Conservation (phyloP, 176 grass and related monocot genomes). For the Triticum turgidum region DNA sequence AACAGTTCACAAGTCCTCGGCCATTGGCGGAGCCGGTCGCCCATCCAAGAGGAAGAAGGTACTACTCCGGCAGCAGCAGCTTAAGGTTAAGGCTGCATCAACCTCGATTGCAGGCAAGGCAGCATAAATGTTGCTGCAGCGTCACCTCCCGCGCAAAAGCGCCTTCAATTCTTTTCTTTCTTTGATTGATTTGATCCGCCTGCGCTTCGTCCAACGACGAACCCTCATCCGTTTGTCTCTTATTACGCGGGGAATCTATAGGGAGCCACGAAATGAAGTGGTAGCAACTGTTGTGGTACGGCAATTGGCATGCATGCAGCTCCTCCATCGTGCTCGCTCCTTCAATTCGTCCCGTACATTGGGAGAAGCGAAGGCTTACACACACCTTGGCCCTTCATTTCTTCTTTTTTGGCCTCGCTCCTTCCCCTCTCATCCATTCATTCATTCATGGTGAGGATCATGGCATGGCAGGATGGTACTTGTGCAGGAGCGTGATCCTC, state of each 20-base stretch:
- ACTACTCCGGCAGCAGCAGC: too few relatives aligned
- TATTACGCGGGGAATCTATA: slow-evolving; percentile 21
- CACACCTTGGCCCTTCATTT: background rate
- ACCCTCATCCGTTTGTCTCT: slow-evolving; percentile 15
- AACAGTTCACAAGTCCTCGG: too few relatives aligned
- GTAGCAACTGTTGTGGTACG: background rate
- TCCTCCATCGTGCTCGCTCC: background rate
- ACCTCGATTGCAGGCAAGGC: background rate
- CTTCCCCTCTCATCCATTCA: background rate
- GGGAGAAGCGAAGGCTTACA: slow-evolving; percentile 20
- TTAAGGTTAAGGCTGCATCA: background rate
- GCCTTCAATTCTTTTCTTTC: background rate
- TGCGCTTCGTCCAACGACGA: background rate
- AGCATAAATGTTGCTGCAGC: background rate
- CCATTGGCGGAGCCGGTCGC: background rate
- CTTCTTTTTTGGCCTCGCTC: background rate
- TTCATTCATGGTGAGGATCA: background rate
- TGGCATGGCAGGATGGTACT: background rate
- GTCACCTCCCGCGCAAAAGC: background rate
- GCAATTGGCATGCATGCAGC: background rate
- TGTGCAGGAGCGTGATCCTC: background rate
- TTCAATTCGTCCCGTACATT: background rate
- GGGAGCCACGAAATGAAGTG: background rate
- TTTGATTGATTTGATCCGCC: background rate
- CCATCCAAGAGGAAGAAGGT: background rate